phyloP scores from a whole-genome alignment of 306 rosid species.

The Pyrus betulifolia region DNA sequence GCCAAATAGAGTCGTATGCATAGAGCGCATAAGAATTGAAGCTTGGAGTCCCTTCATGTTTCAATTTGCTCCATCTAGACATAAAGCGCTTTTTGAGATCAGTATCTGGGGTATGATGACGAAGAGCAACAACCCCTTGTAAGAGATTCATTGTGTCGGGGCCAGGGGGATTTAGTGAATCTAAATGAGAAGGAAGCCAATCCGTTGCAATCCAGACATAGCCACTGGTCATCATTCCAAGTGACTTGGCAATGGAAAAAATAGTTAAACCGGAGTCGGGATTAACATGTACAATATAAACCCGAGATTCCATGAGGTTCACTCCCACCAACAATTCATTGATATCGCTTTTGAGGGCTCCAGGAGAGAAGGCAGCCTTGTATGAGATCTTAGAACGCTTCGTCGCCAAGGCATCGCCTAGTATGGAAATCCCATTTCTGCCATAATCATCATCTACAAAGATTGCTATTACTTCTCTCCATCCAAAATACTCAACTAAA shows the following conservation, averaged over 20 bases:
- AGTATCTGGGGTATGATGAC: slow-evolving; percentile 63
- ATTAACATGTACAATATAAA: slow-evolving; percentile 77
- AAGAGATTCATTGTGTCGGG: slow-evolving; percentile 41
- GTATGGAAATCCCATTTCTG: slow-evolving; percentile 59
- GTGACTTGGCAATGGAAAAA: slow-evolving; percentile 50
- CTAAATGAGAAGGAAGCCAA: slow-evolving; percentile 82
- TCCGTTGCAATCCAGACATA: slow-evolving; percentile 89
- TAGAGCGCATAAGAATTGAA: slow-evolving; percentile 75
- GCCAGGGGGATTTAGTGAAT: slow-evolving; percentile 35
- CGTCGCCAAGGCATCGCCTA: slow-evolving; percentile 63
- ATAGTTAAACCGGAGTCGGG: slow-evolving; percentile 72
- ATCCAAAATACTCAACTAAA: slow-evolving; percentile 45
- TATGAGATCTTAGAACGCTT: slow-evolving; percentile 66
- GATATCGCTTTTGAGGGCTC: slow-evolving; percentile 28
- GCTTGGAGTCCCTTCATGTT: slow-evolving; percentile 29
- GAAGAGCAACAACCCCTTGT: slow-evolving; percentile 79
- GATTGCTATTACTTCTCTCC: slow-evolving; percentile 83
- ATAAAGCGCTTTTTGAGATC: slow-evolving; percentile 38
- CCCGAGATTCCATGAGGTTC: slow-evolving; percentile 90
- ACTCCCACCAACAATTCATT: slow-evolving; percentile 44
- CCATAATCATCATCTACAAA: slow-evolving; percentile 83
- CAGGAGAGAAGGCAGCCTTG: slow-evolving; percentile 68
- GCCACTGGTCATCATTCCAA: slow-evolving; percentile 51
- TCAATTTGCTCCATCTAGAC: slow-evolving; percentile 35
- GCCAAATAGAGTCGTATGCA: slow-evolving; percentile 87